Evolutionary conservation across 768 basidiomycete genomes (phyloP).

Genomic region (Scleroderma citrinum): DNA sequence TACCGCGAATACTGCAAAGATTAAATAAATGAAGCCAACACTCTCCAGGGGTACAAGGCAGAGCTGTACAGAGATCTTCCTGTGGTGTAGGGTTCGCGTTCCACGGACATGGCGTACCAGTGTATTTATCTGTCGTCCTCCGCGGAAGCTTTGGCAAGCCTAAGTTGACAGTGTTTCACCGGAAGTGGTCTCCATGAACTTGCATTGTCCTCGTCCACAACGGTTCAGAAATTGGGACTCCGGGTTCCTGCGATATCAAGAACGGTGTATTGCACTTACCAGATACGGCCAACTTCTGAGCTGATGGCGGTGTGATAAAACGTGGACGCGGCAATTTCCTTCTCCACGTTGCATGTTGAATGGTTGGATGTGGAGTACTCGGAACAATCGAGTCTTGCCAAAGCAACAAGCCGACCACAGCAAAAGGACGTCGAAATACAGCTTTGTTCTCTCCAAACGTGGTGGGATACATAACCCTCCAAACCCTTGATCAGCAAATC

Average conservation of each 20-base stretch:
- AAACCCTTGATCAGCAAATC: background rate
- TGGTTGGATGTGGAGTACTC: background rate
- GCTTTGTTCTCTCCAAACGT: background rate
- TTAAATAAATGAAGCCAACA: constrained; percentile 5
- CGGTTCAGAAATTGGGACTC: constrained; percentile 10
- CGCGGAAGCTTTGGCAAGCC: background rate
- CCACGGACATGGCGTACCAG: background rate
- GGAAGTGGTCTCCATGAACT: constrained; percentile 6
- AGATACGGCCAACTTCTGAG: constrained; percentile 6
- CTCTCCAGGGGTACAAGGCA: background rate
- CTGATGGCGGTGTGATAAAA: background rate
- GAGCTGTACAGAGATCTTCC: background rate
- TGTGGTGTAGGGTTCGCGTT: background rate
- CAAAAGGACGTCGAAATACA: background rate
- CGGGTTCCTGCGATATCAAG: constrained; percentile 10
- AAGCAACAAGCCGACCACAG: background rate
- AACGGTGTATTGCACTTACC: background rate
- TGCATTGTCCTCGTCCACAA: constrained; percentile 20
- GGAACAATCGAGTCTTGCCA: background rate
- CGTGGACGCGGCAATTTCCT: constrained; percentile 1
- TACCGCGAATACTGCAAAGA: background rate
- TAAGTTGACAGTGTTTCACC: background rate
- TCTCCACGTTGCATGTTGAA: constrained; percentile 1
- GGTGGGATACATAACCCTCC: background rate
- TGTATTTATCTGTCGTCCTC: constrained; percentile 20